Conservation (phyloP, 176 grass and related monocot species). For the Saccharum spontaneum region DNA sequence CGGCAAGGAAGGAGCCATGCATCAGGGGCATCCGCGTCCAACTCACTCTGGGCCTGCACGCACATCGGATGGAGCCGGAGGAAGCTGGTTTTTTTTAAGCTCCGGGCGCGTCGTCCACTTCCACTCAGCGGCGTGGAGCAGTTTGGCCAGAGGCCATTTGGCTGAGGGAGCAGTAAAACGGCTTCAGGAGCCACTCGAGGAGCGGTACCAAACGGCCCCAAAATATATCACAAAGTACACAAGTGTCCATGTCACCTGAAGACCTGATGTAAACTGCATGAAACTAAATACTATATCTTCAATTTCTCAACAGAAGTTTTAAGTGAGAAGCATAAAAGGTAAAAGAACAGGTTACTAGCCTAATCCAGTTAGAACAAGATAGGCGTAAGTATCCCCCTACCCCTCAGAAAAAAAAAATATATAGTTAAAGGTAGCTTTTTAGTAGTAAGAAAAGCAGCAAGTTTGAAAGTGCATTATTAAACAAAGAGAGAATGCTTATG, state of each 20-base stretch:
- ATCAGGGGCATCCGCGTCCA: too few relatives aligned
- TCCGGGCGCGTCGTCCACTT: too few relatives aligned
- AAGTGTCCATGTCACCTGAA: conserved; percentile 2
- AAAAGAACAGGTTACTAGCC: background rate
- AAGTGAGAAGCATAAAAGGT: conserved; percentile 2
- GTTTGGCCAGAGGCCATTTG: too few relatives aligned
- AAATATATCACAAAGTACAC: conserved; percentile 10
- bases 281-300: background rate
- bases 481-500: background rate
- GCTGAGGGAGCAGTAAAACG: too few relatives aligned
- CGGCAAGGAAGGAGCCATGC: too few relatives aligned
- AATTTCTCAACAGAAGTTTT: background rate
- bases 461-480: background rate
- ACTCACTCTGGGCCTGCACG: too few relatives aligned
- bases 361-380: background rate
- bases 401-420: background rate
- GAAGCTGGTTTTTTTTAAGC: too few relatives aligned
- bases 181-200: too few relatives aligned
- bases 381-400: background rate
- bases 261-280: conserved; percentile 1
- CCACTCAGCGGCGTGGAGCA: too few relatives aligned
- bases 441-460: background rate
- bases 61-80: too few relatives aligned
- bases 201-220: too few relatives aligned
- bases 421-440: background rate